Conservation (phyloP, 2,329 filamentous ascomycete genomes). For the Aspergillus aculeatinus region DNA sequence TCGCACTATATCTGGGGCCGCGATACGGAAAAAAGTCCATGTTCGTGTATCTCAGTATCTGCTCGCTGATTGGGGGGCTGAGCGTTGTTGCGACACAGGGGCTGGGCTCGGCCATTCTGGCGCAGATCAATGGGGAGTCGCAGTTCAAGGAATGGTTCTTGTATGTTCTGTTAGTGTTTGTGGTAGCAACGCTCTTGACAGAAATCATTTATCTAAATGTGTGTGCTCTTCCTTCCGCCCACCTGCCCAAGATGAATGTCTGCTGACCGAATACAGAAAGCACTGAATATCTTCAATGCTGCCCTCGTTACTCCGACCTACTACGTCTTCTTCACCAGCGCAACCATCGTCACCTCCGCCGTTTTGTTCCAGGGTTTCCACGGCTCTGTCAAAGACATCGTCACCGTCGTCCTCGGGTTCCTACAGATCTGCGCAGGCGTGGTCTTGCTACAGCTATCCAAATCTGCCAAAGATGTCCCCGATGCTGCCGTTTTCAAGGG, state of each 20-base stretch:
- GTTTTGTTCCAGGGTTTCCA: conserved; percentile 94
- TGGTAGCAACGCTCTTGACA: conserved; percentile 80
- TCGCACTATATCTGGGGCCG: conserved; percentile 78
- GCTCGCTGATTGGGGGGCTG: conserved; percentile 88
- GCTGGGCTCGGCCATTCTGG: conserved; percentile 83
- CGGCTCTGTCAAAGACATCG: conserved; percentile 74
- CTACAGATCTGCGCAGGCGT: conserved; percentile 91
- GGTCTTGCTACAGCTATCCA: conserved; percentile 90
- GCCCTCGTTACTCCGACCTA: conserved; percentile 97
- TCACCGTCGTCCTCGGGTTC: conserved; percentile 90
- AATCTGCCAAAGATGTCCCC: conserved; percentile 95
- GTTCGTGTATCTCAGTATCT: conserved; percentile 95
- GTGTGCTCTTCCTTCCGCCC: conserved; percentile 45
- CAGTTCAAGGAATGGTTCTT: conserved; percentile 99
- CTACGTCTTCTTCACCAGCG: conserved; percentile 96
- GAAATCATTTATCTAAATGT: conserved; percentile 97
- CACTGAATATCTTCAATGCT: conserved; percentile 93
- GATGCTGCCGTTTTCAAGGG: conserved; percentile 89
- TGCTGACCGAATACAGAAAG: conserved; percentile 68
- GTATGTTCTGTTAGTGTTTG: conserved; percentile 88
- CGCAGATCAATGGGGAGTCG: conserved; percentile 73
- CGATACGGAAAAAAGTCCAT: conserved; percentile 94
- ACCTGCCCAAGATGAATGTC: not conserved
- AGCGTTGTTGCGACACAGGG: conserved; percentile 96
- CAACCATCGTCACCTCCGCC: conserved; percentile 90